Base-by-base conservation (phyloP, 305 asterid genomes). In the Euphrasia arctica region DNA sequence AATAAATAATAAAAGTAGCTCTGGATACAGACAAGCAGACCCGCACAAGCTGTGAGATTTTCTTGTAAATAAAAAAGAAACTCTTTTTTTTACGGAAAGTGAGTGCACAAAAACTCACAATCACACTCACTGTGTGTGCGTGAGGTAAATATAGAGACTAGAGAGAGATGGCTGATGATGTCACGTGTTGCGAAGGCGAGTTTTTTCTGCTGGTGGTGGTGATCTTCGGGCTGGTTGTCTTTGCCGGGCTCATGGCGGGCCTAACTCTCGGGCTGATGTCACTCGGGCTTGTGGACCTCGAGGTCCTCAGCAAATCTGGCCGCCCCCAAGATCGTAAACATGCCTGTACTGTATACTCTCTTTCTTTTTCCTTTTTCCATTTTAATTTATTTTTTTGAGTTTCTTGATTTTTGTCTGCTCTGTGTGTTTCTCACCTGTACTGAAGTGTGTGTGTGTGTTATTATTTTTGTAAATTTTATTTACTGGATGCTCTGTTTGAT, bases 171-270 rank as follows among this genome's bases (percentile, higher is more conserved):
- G 87, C 71, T 6, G 78, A 65, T 32, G 97, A 93, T 65, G 18
- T 85, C 29, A 73, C 82, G 14, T 90, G 97, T 65, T 90, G 99
- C 62, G 82, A 72, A 25, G 31, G 80, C 15, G 62, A 27, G 70
- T 90, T 93, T 68, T 90, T 70, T 54, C 62, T 88, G 69, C 85
- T 0, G 55, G 64, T 90, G 42, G 31, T 77, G 9, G 73, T 68
- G 13, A 42, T 88, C 56, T 72, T 78, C 70, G 96, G 97, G 71
- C 77, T 93, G 62, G 96, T 90, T 58, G 1, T 49, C 65, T 93
- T 93, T 76, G 99, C 97, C 59, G 99, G 99, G 68, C 80, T 93
- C 54, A 90, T 93, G 99, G 96, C 99, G 8, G 99, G 99, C 65
- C 82, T 93, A 4, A 93, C 99, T 36, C 96, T 93, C 22, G 99